A percentile compares a stretch with the other conserved stretches of the same genome.
These are phyloP conservation scores for Blastocystis sp. DNA, from an alignment of 352 stramenopile genomes.

Conservation along the genomic window DNA sequence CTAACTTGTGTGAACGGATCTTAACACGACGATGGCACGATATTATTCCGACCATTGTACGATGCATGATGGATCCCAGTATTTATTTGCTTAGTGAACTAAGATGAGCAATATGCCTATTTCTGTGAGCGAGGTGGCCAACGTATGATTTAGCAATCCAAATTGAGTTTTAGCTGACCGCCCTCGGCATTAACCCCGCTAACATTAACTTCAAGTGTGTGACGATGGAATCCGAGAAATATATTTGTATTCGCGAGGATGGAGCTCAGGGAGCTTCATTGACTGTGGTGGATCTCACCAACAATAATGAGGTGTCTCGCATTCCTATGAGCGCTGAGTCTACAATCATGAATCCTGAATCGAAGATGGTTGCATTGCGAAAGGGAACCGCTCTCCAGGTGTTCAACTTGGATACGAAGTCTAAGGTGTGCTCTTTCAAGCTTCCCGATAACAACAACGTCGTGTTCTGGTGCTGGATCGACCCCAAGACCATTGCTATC, in stretches of 20 bases:
- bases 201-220: slow-evolving; percentile 83
- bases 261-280: slow-evolving; percentile 75
- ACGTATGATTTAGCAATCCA: background rate
- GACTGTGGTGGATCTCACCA: slow-evolving; percentile 74
- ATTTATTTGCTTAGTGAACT: background rate
- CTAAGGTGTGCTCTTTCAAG: slow-evolving; percentile 93
- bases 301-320: slow-evolving; percentile 74
- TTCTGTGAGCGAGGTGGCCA: slow-evolving; percentile 27
- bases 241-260: slow-evolving; percentile 82
- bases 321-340: slow-evolving; percentile 94
- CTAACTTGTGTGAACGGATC: background rate
- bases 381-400: slow-evolving; percentile 82
- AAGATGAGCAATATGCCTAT: slow-evolving; percentile 53
- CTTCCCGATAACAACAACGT: slow-evolving; percentile 80
- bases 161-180: slow-evolving; percentile 69
- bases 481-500: slow-evolving; percentile 88
- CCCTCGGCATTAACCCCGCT: slow-evolving; percentile 78
- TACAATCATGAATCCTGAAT: slow-evolving; percentile 99
- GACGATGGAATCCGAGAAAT: slow-evolving; percentile 87
- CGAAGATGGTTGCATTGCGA: slow-evolving; percentile 79
- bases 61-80: slow-evolving; percentile 35
- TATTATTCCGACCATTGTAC: background rate
- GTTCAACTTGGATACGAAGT: slow-evolving; percentile 97
- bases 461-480: slow-evolving; percentile 98
- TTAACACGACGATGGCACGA: background rate